Evolutionary conservation across 768 basidiomycete genomes (phyloP), one percentile per base, ranked within the genome.

Genomic region (Termitomyces sp.): DNA sequence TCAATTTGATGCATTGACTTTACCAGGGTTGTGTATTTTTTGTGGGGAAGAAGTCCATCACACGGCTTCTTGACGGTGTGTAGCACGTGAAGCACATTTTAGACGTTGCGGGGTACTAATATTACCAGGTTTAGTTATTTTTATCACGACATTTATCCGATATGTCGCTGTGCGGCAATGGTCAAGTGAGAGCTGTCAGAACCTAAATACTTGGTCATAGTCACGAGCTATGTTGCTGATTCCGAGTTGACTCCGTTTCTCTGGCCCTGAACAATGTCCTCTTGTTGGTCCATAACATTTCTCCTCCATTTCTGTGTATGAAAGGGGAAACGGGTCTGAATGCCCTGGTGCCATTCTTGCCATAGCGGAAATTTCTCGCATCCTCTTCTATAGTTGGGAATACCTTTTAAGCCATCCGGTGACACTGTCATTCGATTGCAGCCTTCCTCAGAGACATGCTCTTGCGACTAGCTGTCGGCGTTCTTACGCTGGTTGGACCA

Each of bases 401-500:
- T 16, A n/a, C 51, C 48, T 57, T 67, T 68, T 64, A 66, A 63
- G 55, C 59, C 52, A 41, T 51, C 48, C 35, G 27, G 27, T 23
- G 54, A 54, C 53, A 52, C 9, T 16, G 54, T 37, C 21, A 21
- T 45, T 29, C 27, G 51, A 34, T 53, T 51, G 48, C 63, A 52
- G 38, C 49, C 55, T 59, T 37, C 42, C 58, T 48, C 48, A 57
- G 48, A 59, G 65, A 56, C 53, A 77, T 76, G 75, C 68, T 75
- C 51, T 57, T 70, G 50, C 66, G 69, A 59, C 59, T 66, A 55
- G 63, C 62, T 31, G 61, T 79, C 48, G 68, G 71, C 44, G 45
- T 80, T 51, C 68, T 81, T 57, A 69, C 77, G 32, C 60, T 80
- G 21, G 63, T 74, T 51, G 75, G 74, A 59, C 64, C 74, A 57